Percentiles rank a stretch among this genome's conserved stretches.
Evolutionary conservation across 768 basidiomycete genomes (phyloP).

Genomic region (Auricularia sp.): DNA sequence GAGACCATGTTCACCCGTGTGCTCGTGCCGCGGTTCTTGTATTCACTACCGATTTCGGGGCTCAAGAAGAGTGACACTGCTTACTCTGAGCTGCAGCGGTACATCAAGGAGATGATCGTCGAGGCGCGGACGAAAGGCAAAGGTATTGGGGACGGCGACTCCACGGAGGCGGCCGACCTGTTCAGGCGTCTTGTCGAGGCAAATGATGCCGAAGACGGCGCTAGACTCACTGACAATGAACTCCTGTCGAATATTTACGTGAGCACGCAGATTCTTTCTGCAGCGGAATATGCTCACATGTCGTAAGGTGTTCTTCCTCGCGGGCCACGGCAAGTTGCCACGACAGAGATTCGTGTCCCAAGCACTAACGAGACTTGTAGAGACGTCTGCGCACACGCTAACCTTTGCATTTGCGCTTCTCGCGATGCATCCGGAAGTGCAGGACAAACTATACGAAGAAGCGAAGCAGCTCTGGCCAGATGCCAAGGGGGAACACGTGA

Average conservation of each 20-base stretch:
- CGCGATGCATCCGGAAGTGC: slow-evolving; percentile 41
- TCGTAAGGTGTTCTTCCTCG: slow-evolving; percentile 34
- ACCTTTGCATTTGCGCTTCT: slow-evolving; percentile 34
- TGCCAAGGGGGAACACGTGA: slow-evolving; percentile 15
- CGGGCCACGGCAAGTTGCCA: slow-evolving; percentile 33
- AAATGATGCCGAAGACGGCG: slow-evolving; percentile 26
- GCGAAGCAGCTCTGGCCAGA: slow-evolving; percentile 30
- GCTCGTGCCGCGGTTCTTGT: slow-evolving; percentile 8
- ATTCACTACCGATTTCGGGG: slow-evolving; percentile 23
- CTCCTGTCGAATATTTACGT: slow-evolving; percentile 37
- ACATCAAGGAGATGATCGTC: slow-evolving; percentile 34
- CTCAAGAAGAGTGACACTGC: slow-evolving; percentile 25
- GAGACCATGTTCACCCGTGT: slow-evolving; percentile 24
- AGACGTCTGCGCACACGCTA: slow-evolving; percentile 39
- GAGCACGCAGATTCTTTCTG: slow-evolving; percentile 20
- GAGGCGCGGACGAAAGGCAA: slow-evolving; percentile 20
- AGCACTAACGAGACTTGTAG: slow-evolving; percentile 17
- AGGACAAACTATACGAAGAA: slow-evolving; percentile 38
- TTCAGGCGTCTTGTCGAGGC: slow-evolving; percentile 38
- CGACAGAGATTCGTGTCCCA: background rate
- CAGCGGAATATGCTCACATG: background rate
- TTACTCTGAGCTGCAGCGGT: slow-evolving; percentile 28
- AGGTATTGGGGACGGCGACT: background rate
- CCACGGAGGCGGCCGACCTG: slow-evolving; percentile 24
- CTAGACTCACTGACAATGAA: slow-evolving; percentile 33